Conservation (phyloP, 2,329 filamentous ascomycete genomes). For the Aspergillus ibericus region DNA sequence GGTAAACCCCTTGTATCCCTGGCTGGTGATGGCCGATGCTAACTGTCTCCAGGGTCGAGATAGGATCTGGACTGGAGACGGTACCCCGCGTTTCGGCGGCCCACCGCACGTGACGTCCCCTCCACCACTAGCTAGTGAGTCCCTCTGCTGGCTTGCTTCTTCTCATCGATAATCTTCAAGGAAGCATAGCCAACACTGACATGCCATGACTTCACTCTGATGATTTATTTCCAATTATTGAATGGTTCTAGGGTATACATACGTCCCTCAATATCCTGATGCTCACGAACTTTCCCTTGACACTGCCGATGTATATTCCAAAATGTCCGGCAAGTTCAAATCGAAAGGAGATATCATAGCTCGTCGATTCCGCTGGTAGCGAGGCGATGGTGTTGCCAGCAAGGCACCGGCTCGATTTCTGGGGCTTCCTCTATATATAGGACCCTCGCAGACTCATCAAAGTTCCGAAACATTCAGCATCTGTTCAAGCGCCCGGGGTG, state of each 20-base stretch:
- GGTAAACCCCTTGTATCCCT: background rate
- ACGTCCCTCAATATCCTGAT: background rate
- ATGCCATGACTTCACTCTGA: background rate
- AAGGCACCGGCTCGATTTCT: background rate
- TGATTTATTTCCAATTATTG: background rate
- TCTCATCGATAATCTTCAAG: background rate
- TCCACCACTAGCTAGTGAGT: background rate
- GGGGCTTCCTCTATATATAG: slow-evolving; percentile 10
- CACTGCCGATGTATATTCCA: background rate
- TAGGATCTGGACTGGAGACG: background rate
- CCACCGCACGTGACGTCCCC: background rate
- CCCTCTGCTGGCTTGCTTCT: background rate
- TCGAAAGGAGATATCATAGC: background rate
- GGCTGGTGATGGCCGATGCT: background rate
- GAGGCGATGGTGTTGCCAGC: background rate
- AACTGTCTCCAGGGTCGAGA: background rate
- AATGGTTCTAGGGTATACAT: background rate
- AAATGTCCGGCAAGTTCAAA: background rate
- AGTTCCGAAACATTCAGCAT: slow-evolving; percentile 5
- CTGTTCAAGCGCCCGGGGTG: slow-evolving; percentile 12
- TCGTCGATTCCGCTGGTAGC: background rate
- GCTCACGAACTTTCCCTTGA: background rate
- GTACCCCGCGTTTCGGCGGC: slow-evolving; percentile 5
- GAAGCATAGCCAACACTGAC: background rate
- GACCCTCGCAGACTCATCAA: background rate